Evolutionary conservation across 2,329 filamentous ascomycete species (phyloP), one percentile per base, ranked within the genome.

Genomic region (Phialophora macrospora): DNA sequence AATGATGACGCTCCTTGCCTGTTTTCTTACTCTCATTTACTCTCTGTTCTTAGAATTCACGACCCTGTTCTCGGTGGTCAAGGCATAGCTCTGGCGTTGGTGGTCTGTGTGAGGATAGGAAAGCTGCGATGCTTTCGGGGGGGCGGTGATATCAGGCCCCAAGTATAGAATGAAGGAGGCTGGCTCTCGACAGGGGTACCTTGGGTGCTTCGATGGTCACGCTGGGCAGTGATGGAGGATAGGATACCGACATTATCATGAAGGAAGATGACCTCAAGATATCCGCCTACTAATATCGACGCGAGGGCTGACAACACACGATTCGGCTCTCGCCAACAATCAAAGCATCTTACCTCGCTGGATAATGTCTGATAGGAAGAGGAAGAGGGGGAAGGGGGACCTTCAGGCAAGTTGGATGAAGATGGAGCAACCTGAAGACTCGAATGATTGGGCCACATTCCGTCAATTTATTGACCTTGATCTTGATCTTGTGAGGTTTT

Each of bases 61-160:
- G 58, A 65, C 59, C 63, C 14, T 55, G 55, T 60, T 38, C 30
- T 22, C 34, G 28, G 54, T 54, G 63, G 56, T 65, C 63, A 51
- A 57, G 55, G 65, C 65, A 68, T 68, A 68, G 65, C 65, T 68
- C 44, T 59, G 65, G 65, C 58, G 65, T 68, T 64, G 62, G 62
- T 63, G 65, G 65, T 38, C 54, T 63, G 24, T 52, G 32, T 24
- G 48, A 60, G 46, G 12, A 4, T 20, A 17, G 17, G n/a, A 24
- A 28, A 12, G 41, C 28, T 34, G 41, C 17, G 46, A 38, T 20
- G 44, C 58, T 60, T 24, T 48, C 20, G 22, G 30, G 28, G 51
- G 28, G 46, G 58, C 20, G 26, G 56, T 30, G n/a, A 49, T 24
- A n/a, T n/a, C 3, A 51, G 48, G 48, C 20, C 12, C 12, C 12